Percentiles rank a stretch among this genome's conserved stretches.
phyloP scores from a whole-genome alignment of 148 eudicot species.

The Talinum fruticosum region DNA sequence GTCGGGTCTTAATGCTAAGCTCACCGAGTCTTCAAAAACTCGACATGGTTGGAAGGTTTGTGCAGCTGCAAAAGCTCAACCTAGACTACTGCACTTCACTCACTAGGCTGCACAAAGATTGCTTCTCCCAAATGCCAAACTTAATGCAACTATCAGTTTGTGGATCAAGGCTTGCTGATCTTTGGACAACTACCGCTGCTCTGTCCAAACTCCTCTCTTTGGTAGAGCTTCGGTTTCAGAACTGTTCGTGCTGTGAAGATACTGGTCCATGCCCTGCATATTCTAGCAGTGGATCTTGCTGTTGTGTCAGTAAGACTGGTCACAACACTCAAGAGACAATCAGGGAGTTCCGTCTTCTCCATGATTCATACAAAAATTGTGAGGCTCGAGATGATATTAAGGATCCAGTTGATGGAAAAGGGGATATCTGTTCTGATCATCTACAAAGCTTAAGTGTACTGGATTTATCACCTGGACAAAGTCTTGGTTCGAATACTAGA shows the following conservation, averaged over 20 bases:
- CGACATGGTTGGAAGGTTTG: conserved; percentile 46
- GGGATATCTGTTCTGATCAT: conserved; percentile 17
- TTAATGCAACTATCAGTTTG: conserved; percentile 63
- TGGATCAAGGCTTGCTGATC: conserved; percentile 50
- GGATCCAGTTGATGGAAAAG: neutral
- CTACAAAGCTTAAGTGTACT: conserved; percentile 20
- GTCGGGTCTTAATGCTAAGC: conserved; percentile 47
- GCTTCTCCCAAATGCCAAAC: conserved; percentile 59
- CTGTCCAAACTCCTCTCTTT: conserved; percentile 55
- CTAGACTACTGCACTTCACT: conserved; percentile 67
- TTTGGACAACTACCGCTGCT: conserved; percentile 56
- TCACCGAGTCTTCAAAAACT: conserved; percentile 48
- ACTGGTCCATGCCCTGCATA: conserved; percentile 51
- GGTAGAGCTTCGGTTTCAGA: conserved; percentile 65
- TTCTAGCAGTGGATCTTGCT: conserved; percentile 10
- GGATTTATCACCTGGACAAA: conserved; percentile 27
- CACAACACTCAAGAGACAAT: neutral
- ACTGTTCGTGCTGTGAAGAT: conserved; percentile 56
- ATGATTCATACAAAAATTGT: neutral
- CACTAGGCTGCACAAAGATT: conserved; percentile 46
- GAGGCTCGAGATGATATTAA: neutral
- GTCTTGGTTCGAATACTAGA: conserved; percentile 5
- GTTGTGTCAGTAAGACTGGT: conserved; percentile 13
- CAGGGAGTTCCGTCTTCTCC: neutral
- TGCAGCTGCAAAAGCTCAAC: conserved; percentile 52